Evolutionary conservation across 192 early-diverging fungal genomes (phyloP), one percentile per base, ranked within the genome.

Genomic region (Backusella tuberculispora): DNA sequence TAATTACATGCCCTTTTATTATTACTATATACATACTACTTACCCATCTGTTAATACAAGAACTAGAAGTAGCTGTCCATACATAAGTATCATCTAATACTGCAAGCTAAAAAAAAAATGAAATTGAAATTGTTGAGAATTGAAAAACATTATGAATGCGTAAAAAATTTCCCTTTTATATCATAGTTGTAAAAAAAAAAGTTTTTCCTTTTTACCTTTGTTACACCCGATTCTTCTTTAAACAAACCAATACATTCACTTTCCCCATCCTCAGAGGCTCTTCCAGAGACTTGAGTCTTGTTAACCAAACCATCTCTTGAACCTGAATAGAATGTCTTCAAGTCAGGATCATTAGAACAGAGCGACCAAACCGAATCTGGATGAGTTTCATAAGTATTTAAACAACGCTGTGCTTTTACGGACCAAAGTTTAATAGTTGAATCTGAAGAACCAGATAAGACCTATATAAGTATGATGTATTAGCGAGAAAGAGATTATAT

Each of bases 351-450:
- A 66, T 89, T 87, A 15, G 96, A 94, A 74, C 89, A 88, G 15
- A 99, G 84, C 26, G 93, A 92, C 97, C 96, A 99, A 9, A 98
- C 91, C 17, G 94, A 94, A 78, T 95, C 92, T 24, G 88, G 87
- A 75, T 93, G 92, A 74, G 96, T 96, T 5, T 94, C 90, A 74
- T 90, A 98, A 0, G 97, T 98, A 4, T 91, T 90, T 47, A 98
- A 80, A 71, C 96, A 97, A 14, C 95, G 89, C 74, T 95, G 90
- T 37, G 93, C 90, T 42, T 88, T 89, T 46, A 97, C 86, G 42
- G 94, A 95, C 98, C 97, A 99, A n/a, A 98, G 86, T 81, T 99
- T 99, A 67, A 98, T 94, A 0, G 98, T 96, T 3, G 94, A 88
- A 81, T 99, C 98, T 2, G 94, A 95, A 0, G 98, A 99, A 13